A percentile compares a stretch with the other conserved stretches of the same genome.
These are phyloP conservation scores for Scutellaria baicalensis DNA, from an alignment of 257 asterid genomes.

Conservation along the genomic window DNA sequence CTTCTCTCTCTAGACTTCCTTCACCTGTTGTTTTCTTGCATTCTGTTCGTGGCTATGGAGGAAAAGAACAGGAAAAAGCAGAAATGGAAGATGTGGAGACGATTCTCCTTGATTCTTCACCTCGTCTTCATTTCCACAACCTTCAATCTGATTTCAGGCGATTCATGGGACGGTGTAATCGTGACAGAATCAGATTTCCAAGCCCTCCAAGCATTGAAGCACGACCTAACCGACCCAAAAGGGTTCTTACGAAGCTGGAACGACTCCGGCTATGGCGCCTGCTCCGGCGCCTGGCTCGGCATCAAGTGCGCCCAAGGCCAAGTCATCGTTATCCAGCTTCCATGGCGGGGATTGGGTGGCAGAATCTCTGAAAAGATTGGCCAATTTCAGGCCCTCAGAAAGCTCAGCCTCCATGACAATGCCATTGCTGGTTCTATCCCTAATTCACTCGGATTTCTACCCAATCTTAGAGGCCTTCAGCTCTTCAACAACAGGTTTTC, in stretches of 20 bases:
- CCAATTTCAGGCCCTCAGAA: slow-evolving; percentile 77
- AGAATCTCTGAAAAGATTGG: slow-evolving; percentile 64
- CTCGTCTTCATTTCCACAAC: slow-evolving; percentile 18
- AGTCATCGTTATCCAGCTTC: slow-evolving; percentile 91
- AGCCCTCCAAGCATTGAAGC: slow-evolving; percentile 82
- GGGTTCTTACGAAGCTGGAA: slow-evolving; percentile 90
- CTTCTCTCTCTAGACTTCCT: background rate
- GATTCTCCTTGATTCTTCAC: background rate
- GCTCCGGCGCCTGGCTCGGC: slow-evolving; percentile 87
- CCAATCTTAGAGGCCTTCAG: slow-evolving; percentile 83
- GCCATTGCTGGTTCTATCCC: slow-evolving; percentile 73
- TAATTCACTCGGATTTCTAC: slow-evolving; percentile 57
- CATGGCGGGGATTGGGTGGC: slow-evolving; percentile 84
- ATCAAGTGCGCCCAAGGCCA: slow-evolving; percentile 92
- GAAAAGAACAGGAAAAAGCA: slow-evolving; percentile 20
- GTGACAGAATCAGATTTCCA: slow-evolving; percentile 73
- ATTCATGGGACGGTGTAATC: slow-evolving; percentile 75
- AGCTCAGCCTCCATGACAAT: slow-evolving; percentile 89
- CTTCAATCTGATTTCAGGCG: slow-evolving; percentile 24
- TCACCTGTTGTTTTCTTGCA: background rate
- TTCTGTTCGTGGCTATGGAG: background rate
- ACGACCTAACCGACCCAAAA: slow-evolving; percentile 66
- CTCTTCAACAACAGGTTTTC: slow-evolving; percentile 67
- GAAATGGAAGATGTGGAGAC: slow-evolving; percentile 22
- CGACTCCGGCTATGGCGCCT: slow-evolving; percentile 76